Conservation (phyloP, 768 basidiomycete species). For the Rhizopogon salebrosus region DNA sequence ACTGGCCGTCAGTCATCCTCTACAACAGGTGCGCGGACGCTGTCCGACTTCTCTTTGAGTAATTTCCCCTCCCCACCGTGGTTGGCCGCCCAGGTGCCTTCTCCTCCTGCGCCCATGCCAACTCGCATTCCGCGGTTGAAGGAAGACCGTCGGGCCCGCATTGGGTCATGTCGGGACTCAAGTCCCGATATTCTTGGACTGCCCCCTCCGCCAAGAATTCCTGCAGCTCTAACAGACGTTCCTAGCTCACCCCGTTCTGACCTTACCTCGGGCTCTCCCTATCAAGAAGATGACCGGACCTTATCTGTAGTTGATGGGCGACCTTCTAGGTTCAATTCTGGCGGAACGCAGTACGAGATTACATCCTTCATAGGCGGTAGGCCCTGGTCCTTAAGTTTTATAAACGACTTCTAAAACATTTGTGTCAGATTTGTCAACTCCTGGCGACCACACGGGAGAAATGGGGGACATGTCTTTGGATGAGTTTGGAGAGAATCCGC, state of each 20-base stretch:
- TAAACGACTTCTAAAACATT: background rate
- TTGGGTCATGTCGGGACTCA: background rate
- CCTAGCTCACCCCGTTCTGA: slow-evolving; percentile 11
- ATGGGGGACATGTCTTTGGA: slow-evolving; percentile 3
- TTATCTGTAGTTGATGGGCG: slow-evolving; percentile 11
- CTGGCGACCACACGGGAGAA: slow-evolving; percentile 11
- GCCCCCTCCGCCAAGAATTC: slow-evolving; percentile 17
- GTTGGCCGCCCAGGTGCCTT: slow-evolving; percentile 13
- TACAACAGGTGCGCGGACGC: slow-evolving; percentile 20
- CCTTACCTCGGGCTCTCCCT: slow-evolving; percentile 15
- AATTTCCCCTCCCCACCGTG: slow-evolving; percentile 63
- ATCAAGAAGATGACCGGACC: slow-evolving; percentile 8
- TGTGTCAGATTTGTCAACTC: slow-evolving; percentile 30
- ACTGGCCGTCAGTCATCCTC: slow-evolving; percentile 19
- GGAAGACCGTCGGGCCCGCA: slow-evolving; percentile 16
- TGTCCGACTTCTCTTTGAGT: slow-evolving; percentile 62
- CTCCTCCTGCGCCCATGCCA: slow-evolving; percentile 12
- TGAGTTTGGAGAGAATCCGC: slow-evolving; percentile 3
- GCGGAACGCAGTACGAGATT: slow-evolving; percentile 59
- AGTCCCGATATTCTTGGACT: background rate
- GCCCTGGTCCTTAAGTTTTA: slow-evolving; percentile 11
- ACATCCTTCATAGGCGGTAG: slow-evolving; percentile 65
- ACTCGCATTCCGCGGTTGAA: slow-evolving; percentile 14
- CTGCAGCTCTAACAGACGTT: slow-evolving; percentile 17
- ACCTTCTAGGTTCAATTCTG: slow-evolving; percentile 31